These are phyloP conservation scores for Rhizopus stolonifer DNA, from an alignment of 371 early-diverging fungal genomes.

Conservation along the genomic window DNA sequence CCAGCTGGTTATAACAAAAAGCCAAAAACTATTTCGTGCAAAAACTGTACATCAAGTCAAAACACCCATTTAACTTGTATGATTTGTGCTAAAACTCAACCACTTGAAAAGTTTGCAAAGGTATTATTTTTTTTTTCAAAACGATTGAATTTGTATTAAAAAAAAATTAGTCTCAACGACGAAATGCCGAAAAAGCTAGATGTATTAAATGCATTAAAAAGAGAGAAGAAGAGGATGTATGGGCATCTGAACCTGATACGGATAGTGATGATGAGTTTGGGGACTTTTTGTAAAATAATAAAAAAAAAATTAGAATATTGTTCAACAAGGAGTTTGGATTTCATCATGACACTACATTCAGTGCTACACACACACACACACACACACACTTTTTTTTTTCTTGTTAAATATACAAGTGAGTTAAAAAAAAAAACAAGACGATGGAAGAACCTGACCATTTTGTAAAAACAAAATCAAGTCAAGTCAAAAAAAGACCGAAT, in stretches of 20 bases:
- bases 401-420: too few species aligned
- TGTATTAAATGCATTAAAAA: conserved; percentile 52
- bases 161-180: conserved; percentile 40
- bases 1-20: conserved; percentile 41
- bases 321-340: too few species aligned
- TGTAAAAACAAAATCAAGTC: too few species aligned
- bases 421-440: too few species aligned
- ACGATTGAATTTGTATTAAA: neutral
- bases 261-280: conserved; percentile 31
- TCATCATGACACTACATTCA: too few species aligned
- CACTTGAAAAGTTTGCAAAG: conserved; percentile 49
- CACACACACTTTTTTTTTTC: too few species aligned
- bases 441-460: too few species aligned
- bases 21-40: conserved; percentile 42
- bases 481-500: too few species aligned
- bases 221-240: conserved; percentile 48
- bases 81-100: conserved; percentile 40
- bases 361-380: too few species aligned
- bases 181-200: conserved; percentile 48
- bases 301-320: too few species aligned
- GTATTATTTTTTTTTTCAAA: conserved; percentile 15
- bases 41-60: conserved; percentile 47
- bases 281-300: conserved; percentile 2
- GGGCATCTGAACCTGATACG: conserved; percentile 39
- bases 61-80: conserved; percentile 40